A percentile compares a stretch with the other conserved stretches of the same genome.
phyloP scores from a whole-genome alignment of 1,284 basidiomycete species.

The Cryptococcus deneoformans region DNA sequence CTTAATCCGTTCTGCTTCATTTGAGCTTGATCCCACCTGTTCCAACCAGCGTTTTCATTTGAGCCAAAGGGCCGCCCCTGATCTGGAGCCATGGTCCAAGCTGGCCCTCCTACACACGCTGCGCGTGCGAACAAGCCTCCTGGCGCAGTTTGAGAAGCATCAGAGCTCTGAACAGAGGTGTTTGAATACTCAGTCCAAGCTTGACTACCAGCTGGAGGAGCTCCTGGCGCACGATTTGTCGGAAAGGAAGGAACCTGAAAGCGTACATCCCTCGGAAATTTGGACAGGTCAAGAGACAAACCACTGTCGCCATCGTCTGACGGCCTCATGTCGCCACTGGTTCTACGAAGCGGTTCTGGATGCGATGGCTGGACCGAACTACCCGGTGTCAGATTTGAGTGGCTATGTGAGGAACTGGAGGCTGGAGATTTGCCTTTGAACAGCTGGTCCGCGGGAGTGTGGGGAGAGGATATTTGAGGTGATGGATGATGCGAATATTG shows the following conservation, averaged over 20 bases:
- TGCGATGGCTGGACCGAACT: too few relatives aligned
- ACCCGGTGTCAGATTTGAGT: too few relatives aligned
- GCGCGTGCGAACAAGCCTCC: constrained; percentile 20
- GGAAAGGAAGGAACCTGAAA: constrained; percentile 42
- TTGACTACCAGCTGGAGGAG: constrained; percentile 41
- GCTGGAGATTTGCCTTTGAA: neutral
- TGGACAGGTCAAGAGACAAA: constrained; percentile 35
- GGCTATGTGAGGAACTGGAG: neutral
- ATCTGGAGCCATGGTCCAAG: constrained; percentile 1
- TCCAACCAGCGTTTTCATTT: constrained; percentile 4
- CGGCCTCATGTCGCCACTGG: neutral
- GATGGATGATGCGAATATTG: constrained; percentile 8
- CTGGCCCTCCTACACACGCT: neutral
- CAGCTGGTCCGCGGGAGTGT: neutral
- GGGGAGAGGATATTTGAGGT: constrained; percentile 1
- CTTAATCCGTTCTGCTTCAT: neutral
- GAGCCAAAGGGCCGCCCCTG: neutral
- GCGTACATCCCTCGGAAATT: constrained; percentile 39
- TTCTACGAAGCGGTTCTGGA: too few relatives aligned
- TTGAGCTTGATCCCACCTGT: neutral
- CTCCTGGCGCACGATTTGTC: constrained; percentile 29
- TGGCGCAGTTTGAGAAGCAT: constrained; percentile 18
- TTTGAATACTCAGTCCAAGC: constrained; percentile 40
- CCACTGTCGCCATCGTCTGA: constrained; percentile 6
- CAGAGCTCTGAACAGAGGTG: constrained; percentile 21